Evolutionary conservation across 2,329 filamentous ascomycete genomes (phyloP).

Genomic region (Fusarium solani-melongenae): DNA sequence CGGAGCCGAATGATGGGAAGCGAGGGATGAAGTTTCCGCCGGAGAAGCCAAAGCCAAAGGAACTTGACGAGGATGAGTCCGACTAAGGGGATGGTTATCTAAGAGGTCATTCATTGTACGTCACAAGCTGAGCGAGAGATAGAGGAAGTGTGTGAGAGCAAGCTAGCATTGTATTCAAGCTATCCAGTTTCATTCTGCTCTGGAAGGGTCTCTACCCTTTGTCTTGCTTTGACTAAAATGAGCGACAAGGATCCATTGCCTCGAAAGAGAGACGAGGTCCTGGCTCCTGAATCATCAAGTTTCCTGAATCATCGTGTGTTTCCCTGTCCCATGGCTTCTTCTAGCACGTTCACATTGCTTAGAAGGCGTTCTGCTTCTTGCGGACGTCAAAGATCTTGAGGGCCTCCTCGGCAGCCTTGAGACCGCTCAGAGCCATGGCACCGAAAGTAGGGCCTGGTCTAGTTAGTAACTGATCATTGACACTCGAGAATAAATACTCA

Average conservation of each 20-base stretch:
- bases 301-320: conserved; percentile 1
- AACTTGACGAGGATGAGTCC: neutral
- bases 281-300: neutral
- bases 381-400: conserved; percentile 81
- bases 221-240: conserved; percentile 18
- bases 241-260: conserved; percentile 19
- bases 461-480: neutral
- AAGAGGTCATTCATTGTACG: neutral
- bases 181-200: conserved; percentile 1
- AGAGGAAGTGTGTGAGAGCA: neutral
- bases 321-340: neutral
- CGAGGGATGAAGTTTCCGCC: conserved; percentile 53
- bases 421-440: conserved; percentile 87
- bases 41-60: neutral
- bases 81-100: neutral
- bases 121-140: neutral
- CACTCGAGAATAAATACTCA: conserved; percentile 29
- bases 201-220: neutral
- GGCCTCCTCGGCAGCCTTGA: conserved; percentile 92
- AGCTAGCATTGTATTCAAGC: conserved; percentile 3
- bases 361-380: conserved; percentile 79
- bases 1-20: conserved; percentile 40
- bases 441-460: conserved; percentile 77
- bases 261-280: conserved; percentile 26
- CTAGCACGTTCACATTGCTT: conserved; percentile 11